A percentile compares a stretch with the other conserved stretches of the same genome.
phyloP scores from a whole-genome alignment of 1,284 basidiomycete genomes.

The Sanghuangporus sanghuang region DNA sequence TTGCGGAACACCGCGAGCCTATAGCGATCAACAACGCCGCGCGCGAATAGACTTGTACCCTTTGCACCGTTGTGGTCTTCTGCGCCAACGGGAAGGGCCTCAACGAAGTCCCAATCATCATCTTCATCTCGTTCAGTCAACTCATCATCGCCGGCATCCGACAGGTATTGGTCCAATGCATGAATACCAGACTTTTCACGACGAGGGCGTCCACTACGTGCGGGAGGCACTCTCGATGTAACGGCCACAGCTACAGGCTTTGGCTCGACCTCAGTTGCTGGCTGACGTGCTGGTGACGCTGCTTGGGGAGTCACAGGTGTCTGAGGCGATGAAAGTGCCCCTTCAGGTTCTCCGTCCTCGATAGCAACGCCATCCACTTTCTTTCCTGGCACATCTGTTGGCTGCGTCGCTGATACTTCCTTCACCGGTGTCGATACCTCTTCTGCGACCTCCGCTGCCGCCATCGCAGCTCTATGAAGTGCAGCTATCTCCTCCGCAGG shows the following conservation, averaged over 20 bases:
- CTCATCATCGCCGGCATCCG: conserved; percentile 53
- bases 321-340: conserved; percentile 9
- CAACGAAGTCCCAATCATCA: conserved; percentile 85
- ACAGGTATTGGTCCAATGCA: conserved; percentile 65
- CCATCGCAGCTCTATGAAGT: conserved; percentile 13
- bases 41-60: conserved; percentile 73
- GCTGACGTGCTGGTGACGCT: neutral
- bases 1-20: conserved; percentile 79
- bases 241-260: conserved; percentile 1
- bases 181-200: conserved; percentile 75
- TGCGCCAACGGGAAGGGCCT: conserved; percentile 54
- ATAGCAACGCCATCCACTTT: conserved; percentile 8
- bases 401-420: conserved; percentile 3
- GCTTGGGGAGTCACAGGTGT: conserved; percentile 12
- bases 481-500: conserved; percentile 21
- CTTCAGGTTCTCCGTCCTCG: neutral
- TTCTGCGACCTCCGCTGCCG: conserved; percentile 1
- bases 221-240: conserved; percentile 27
- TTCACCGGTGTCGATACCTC: conserved; percentile 10
- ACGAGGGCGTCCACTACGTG: conserved; percentile 33
- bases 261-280: neutral
- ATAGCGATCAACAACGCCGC: conserved; percentile 80
- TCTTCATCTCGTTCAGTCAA: conserved; percentile 60
- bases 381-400: neutral
- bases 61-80: conserved; percentile 76